Conservation (phyloP, 2,329 filamentous ascomycete species). For the Pseudogymnoascus sp. region DNA sequence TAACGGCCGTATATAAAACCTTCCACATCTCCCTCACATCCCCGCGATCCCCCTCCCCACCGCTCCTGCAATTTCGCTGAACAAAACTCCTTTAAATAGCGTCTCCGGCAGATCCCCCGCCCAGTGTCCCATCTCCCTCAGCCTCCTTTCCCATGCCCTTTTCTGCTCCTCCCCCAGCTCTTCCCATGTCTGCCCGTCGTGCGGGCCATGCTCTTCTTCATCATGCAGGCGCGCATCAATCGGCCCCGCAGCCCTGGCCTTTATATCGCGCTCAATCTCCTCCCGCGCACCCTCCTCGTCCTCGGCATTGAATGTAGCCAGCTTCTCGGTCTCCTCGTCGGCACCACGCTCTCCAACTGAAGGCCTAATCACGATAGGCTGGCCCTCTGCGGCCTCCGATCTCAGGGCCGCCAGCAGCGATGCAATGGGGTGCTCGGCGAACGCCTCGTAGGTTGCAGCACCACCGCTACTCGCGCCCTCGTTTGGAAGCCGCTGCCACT, state of each 20-base stretch:
- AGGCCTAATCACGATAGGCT: background rate
- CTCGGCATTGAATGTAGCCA: constrained; percentile 8
- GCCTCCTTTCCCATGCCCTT: constrained; percentile 24
- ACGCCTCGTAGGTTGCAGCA: background rate
- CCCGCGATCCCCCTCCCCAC: constrained; percentile 18
- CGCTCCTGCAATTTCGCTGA: constrained; percentile 27
- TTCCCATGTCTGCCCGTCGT: constrained; percentile 26
- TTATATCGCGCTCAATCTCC: constrained; percentile 9
- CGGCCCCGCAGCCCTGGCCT: background rate
- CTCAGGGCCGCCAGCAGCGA: background rate
- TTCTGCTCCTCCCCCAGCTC: constrained; percentile 24
- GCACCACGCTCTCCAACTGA: background rate
- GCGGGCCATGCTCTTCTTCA: constrained; percentile 18
- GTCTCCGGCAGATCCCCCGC: constrained; percentile 25
- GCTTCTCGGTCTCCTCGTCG: constrained; percentile 10
- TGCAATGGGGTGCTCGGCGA: background rate
- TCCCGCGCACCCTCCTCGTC: constrained; percentile 14
- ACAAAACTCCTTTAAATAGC: constrained; percentile 28
- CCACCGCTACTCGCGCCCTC: background rate
- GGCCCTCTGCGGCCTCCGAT: constrained; percentile 4
- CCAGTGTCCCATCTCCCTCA: constrained; percentile 29
- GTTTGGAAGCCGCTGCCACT: background rate
- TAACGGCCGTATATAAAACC: background rate
- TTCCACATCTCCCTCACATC: background rate
- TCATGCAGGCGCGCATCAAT: constrained; percentile 22